Evolutionary conservation across 1,139 yeast species (phyloP).

Genomic region (Pneumocystis sp.): DNA sequence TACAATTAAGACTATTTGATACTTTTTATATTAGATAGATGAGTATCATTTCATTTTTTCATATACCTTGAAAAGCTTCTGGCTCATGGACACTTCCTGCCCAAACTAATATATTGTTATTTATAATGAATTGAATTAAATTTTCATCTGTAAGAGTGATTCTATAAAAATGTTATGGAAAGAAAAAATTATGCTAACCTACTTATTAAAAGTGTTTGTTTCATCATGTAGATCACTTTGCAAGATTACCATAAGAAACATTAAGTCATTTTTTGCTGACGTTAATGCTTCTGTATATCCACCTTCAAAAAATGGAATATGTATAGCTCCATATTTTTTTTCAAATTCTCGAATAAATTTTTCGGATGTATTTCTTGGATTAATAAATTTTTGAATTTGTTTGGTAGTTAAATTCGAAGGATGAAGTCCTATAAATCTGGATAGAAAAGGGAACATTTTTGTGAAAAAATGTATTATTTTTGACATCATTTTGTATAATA

Average conservation of each 20-base stretch:
- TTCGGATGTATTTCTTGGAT: slow-evolving; percentile 30
- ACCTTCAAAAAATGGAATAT: slow-evolving; percentile 35
- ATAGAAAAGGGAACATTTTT: slow-evolving; percentile 24
- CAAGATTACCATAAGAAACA: slow-evolving; percentile 58
- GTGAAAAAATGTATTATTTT: slow-evolving; percentile 22
- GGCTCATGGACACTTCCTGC: slow-evolving; percentile 71
- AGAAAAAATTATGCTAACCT: not conserved
- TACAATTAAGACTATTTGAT: slow-evolving; percentile 57
- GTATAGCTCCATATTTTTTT: slow-evolving; percentile 22
- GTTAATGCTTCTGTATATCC: slow-evolving; percentile 64
- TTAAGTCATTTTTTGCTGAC: slow-evolving; percentile 49
- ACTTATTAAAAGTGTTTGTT: slow-evolving; percentile 36
- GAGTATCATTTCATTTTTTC: not conserved
- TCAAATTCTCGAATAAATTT: slow-evolving; percentile 29
- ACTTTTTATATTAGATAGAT: slow-evolving; percentile 22
- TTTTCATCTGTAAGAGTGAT: slow-evolving; percentile 40
- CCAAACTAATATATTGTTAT: slow-evolving; percentile 54
- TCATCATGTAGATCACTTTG: slow-evolving; percentile 63
- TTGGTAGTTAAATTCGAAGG: slow-evolving; percentile 22
- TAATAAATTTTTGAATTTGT: slow-evolving; percentile 13
- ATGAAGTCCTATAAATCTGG: slow-evolving; percentile 25
- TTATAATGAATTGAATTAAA: slow-evolving; percentile 38
- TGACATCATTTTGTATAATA: slow-evolving; percentile 22
- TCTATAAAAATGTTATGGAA: not conserved
- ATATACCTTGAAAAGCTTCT: slow-evolving; percentile 51